Base-by-base conservation (phyloP, 495 filamentous ascomycete genomes). In the Penicillium silybi region DNA sequence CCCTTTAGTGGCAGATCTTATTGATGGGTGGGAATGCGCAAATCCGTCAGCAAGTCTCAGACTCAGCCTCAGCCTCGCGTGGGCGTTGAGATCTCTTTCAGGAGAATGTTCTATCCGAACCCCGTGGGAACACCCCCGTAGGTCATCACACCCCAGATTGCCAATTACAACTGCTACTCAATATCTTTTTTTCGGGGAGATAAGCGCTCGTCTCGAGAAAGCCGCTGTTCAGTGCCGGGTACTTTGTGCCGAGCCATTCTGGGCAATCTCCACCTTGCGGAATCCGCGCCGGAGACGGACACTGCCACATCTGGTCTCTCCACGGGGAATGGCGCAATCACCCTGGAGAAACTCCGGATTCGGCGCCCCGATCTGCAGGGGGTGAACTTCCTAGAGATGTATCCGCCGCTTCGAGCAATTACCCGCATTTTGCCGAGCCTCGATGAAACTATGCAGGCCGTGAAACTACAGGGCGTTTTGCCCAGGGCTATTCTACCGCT, bases 401-500 rank as follows among this genome's bases (percentile, higher is more conserved):
- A 10, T 32, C 29, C 9, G 10, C 29, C 29, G 29, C 29, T 32
- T 32, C 29, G 20, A 23, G 48, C 34, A 44, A 61, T 62, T 56
- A 62, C 56, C 59, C 59, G 59, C 59, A 34, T 62, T 62, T 62
- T 59, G 55, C 59, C 59, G 59, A 62, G 18, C 37, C 16, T 49
- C 20, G 25, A 41, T 23, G 13, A 17, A 17, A 19, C 37, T 23
- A 6, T 23, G 6, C 22, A 23, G 3, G 22, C 22, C 3, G 22
- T 23, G 29, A 13, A 32, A 32, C 29, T 32, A 23, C 22, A 6
- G 22, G 22, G 22, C 22, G n/a, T 23, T 23, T 23, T 6, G 6
- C 22, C 22, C 3, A 6, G 22, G 22, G 22, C 22, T 23, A 23
- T 6, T 2, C 22, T 23, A 6, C 22, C 2, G 3, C 6, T 23